Evolutionary conservation across 805 yeast species (phyloP), one percentile per base, ranked within the genome.

Genomic region (Diddensiella transvaalensis): DNA sequence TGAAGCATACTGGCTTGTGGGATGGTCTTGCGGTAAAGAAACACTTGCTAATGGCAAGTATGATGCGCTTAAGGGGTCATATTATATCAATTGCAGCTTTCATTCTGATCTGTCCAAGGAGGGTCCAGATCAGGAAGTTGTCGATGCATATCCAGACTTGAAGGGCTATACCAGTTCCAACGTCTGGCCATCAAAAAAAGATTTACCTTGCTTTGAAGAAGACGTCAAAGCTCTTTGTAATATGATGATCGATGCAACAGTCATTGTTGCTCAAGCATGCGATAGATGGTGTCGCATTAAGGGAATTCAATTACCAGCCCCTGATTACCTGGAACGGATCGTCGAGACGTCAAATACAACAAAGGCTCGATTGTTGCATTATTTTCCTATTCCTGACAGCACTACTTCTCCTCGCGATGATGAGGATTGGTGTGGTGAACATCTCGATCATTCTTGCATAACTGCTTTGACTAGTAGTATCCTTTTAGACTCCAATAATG

Each of bases 11-110:
- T 80, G 79, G 76, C 63, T 78, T 4, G 74, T 76, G 1, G 85
- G 84, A 1, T 80, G 84, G 84, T 78, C 83, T 5, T 60, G 78
- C 21, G 84, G 84, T 0, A 74, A 72, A 45, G 85, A 80, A 54
- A 70, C 61, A 29, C 66, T 80, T 30, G 68, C 68, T 1, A 61
- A 64, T 30, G 78, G 77, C 1, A 51, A 63, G 36, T 76, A 76
- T 1, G 84, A 80, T 56, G 57, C 55, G 23, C 64, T 71, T 45
- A 80, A 80, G 56, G 85, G 84, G 4, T 78, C 83, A 1, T 80
- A 64, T 54, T 80, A 80, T 56, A 71, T 76, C 46, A 80, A 79
- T 56, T 80, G 85, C 62, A 74, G 82, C 2, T 79, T 78, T 55
- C 77, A 72, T 53, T 65, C 66, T 23, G 73, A 74, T 50, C 59